Base-by-base conservation (phyloP, 805 yeast genomes). In the Candida xiaguanensis region DNA sequence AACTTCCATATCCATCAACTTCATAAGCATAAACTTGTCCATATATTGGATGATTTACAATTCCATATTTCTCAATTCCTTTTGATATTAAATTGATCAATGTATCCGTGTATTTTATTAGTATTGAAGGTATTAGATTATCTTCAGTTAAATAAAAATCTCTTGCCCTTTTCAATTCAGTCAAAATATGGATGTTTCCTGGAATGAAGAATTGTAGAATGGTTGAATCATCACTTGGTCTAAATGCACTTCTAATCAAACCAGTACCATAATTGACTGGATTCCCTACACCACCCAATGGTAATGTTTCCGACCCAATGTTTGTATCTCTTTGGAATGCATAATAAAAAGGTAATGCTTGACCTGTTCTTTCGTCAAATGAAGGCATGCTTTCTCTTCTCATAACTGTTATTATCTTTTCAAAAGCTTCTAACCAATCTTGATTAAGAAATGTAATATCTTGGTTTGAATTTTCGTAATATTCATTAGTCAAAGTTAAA, bases 161-260 rank as follows among this genome's bases (percentile, higher is more conserved):
- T 14, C 56, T 38, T 3, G 66, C 49, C 17, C 63, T 67, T n/a
- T 51, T 53, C 24, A 87, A 63, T 53, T 87, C 93, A 1, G 78
- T 78, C 20, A 78, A 59, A 67, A 84, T 63, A 48, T 83, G 89
- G 1, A 89, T 87, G 55, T 88, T 88, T 2, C 88, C 95, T 1
- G 96, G 96, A 31, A 89, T 75, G 55, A 88, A 84, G 42, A 82
- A 78, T 57, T 85, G 95, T 44, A 73, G 74, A n/a, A 80, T 76
- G 29, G 88, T 78, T 1, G 95, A 87, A 59, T 87, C 96, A 57
- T 87, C 96, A 14, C 91, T 82, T 7, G 96, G 96, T 49, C 96
- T 65, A 56, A 87, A 87, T 0, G 95, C 90, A 4, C 90, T 81
- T 36, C 95, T 67, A n/a, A 86, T 65, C 44, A 87, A 64, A 0